Evolutionary conservation across 192 early-diverging fungal species (phyloP), one percentile per base, ranked within the genome.

Genomic region (Backusella luteola): DNA sequence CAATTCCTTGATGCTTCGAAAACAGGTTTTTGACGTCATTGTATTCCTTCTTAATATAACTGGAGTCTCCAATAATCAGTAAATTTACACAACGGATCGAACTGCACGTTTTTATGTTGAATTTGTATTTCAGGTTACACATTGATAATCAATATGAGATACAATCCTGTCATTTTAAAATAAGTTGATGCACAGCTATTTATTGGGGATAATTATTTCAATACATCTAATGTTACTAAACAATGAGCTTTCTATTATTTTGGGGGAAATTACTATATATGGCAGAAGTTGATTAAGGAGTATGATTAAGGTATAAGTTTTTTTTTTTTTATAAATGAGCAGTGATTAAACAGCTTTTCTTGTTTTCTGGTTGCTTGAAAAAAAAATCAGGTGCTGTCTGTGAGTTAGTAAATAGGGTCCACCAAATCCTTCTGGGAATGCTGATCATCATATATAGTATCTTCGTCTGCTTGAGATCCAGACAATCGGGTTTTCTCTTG

Each of bases 361-460:
- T 56, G n/a, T 11, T 56, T 56, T 56, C 53, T 23, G 19, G 9
- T 52, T 52, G 21, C 7, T 39, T 23, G 7, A 26, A 59, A 63
- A 63, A 26, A 63, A 26, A 9, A 63, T 0, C 0, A 11, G 21
- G 56, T 26, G 23, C 11, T 29, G n/a, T 29, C 26, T 63, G 8
- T 12, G 56, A 12, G 23, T 26, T 29, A 63, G 56, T 63, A 12
- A 23, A 26, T 63, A 12, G 56, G 56, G 23, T 63, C 26, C 19
- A 63, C 56, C 29, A 63, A n/a, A 12, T 63, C 56, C 26, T 63
- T 63, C 26, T 63, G 56, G 9, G 56, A 63, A 29, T 63, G 56
- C n/a, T 63, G 56, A 29, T 63, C 56, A 63, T 63, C 56, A 11
- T 63, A 63, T 63, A 63, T 63, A 63, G 56, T 26, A 63, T 63